phyloP scores from a whole-genome alignment of 345 rosid genomes.

The Limnanthes douglasii region DNA sequence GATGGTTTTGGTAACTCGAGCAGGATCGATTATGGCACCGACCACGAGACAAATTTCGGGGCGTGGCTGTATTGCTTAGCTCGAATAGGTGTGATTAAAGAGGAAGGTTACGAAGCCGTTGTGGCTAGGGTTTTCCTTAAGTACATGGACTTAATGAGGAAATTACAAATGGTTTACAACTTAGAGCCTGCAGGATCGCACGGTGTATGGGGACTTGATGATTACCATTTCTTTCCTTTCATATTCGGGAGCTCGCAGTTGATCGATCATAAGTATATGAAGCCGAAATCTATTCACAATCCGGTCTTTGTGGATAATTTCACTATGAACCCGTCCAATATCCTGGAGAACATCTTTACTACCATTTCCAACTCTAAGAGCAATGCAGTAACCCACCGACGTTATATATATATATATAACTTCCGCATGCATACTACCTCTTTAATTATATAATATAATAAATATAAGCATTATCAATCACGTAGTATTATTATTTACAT shows the following conservation, averaged over 20 bases:
- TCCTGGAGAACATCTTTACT: too few relatives aligned
- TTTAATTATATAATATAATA: too few relatives aligned
- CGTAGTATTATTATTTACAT: too few relatives aligned
- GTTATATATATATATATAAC: too few relatives aligned
- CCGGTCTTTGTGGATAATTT: conserved; percentile 82
- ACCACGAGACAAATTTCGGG: conserved; percentile 84
- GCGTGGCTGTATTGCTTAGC: conserved; percentile 94
- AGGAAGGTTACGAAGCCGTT: conserved; percentile 73
- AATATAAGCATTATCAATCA: too few relatives aligned
- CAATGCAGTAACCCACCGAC: too few relatives aligned
- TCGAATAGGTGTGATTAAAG: conserved; percentile 50
- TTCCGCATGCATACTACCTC: too few relatives aligned
- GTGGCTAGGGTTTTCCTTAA: conserved; percentile 66
- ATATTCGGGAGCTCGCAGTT: conserved; percentile 87
- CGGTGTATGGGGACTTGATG: conserved; percentile 99
- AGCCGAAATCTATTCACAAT: conserved; percentile 84
- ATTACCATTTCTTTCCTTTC: conserved; percentile 90
- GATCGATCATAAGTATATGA: conserved; percentile 90
- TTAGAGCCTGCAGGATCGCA: conserved; percentile 96
- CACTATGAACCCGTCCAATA: too few relatives aligned
- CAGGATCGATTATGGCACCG: conserved; percentile 85
- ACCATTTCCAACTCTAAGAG: too few relatives aligned
- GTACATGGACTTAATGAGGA: conserved; percentile 72
- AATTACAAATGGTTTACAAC: conserved; percentile 57
- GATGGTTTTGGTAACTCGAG: conserved; percentile 87